Base-by-base conservation (phyloP, 1,139 yeast genomes). In the Yamadazyma aaseri region DNA sequence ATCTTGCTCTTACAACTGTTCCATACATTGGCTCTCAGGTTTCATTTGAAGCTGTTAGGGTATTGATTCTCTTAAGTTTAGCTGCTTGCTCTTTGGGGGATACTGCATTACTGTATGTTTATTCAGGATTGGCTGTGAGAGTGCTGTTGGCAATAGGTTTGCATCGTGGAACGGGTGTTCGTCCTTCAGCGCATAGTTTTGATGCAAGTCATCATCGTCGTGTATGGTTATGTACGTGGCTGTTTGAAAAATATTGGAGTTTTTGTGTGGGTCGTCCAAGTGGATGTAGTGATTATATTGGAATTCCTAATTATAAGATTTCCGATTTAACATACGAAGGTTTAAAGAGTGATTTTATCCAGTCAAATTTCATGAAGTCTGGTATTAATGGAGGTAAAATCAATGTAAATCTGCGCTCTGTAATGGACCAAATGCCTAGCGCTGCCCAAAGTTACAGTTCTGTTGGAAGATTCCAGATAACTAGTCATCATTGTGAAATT, bases 191-290 rank as follows among this genome's bases (percentile, higher is more conserved):
- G 4, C 26, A 28, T 29, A 31, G 39, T n/a, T 39, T 41, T 22
- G 42, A 34, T 24, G 14, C 22, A 7, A 22, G 29, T 11, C 44
- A 42, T 16, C 44, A 40, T 18, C 25, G 29, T 20, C 32, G 44
- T 27, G 39, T 40, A 4, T 42, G 46, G 46, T 30, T 24, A 9
- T 30, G 27, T 29, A 38, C 34, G 5, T 42, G 46, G 46, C 46
- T 40, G 23, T 40, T 40, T 22, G 42, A 42, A 18, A 34, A 42
- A 17, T 42, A 42, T 20, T 42, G 46, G 46, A 42, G 46, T 28
- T 40, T 42, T 14, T 40, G 44, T 33, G 46, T 42, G 2, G 46
- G 46, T 3, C 32, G 46, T 26, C 45, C 45, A 8, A 31, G 36
- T 23, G 29, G 41, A 12, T 18, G 36, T 16, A 30, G 41, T 28